Percentiles rank a stretch among this genome's conserved stretches.
Evolutionary conservation across 140 eudicot species (phyloP).

Genomic region (Erigeron philadelphicus): DNA sequence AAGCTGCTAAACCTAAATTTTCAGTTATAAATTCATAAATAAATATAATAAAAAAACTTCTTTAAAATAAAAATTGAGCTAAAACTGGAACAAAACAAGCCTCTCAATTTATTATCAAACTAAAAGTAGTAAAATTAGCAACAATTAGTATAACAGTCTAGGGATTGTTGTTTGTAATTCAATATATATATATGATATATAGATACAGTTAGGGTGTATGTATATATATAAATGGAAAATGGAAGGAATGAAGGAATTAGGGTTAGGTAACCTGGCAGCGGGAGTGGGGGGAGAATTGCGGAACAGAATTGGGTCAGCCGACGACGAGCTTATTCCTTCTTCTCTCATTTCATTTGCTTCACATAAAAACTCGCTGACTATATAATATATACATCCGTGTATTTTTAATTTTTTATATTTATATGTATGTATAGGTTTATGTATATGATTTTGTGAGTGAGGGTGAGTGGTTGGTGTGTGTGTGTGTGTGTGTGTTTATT

Average conservation of each 20-base stretch:
- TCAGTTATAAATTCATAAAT: no score
- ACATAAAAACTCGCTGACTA: no score
- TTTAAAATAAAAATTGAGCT: not conserved
- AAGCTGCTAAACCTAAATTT: slow-evolving; percentile 10
- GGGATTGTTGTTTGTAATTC: slow-evolving; percentile 1
- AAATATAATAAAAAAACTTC: no score
- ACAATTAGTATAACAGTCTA: not conserved
- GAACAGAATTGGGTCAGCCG: slow-evolving; percentile 28
- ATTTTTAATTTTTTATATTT: no score
- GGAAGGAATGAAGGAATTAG: slow-evolving; percentile 7
- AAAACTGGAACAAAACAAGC: not conserved
- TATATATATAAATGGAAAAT: not conserved
- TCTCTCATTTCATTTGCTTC: slow-evolving; percentile 25
- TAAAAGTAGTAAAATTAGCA: no score
- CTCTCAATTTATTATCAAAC: not conserved
- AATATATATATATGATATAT: not conserved
- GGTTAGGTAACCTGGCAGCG: slow-evolving; percentile 30
- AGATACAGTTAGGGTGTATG: no score
- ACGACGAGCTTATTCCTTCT: slow-evolving; percentile 36
- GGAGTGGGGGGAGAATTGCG: slow-evolving; percentile 29
- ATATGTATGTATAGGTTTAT: no score
- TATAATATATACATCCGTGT: no score
- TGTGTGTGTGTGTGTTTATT: no score
- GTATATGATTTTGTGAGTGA: no score
- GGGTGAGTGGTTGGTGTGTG: no score